Percentiles rank a stretch among this genome's conserved stretches.
Conservation (phyloP, 2,329 filamentous ascomycete genomes). For the Xylariaceae sp. region DNA sequence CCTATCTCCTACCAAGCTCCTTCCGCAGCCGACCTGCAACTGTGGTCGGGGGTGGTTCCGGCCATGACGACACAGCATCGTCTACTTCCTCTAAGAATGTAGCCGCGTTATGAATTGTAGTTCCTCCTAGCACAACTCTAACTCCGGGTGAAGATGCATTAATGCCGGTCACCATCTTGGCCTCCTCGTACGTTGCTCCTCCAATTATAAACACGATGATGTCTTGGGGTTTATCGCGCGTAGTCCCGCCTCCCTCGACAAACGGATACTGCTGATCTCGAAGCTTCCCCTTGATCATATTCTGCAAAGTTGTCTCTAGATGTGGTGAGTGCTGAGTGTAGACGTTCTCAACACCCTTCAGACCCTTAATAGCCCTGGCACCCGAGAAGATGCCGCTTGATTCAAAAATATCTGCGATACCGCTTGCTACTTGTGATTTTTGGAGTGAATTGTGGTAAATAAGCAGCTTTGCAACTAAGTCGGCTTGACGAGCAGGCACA, state of each 20-base stretch:
- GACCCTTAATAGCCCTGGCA: conserved; percentile 86
- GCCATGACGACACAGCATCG: conserved; percentile 86
- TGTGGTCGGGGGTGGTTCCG: conserved; percentile 67
- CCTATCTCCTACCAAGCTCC: conserved; percentile 61
- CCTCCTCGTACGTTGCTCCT: conserved; percentile 94
- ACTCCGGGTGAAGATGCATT: conserved; percentile 91
- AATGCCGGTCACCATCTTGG: conserved; percentile 92
- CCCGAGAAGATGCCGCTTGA: conserved; percentile 89
- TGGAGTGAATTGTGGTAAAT: conserved; percentile 88
- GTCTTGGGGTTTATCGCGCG: conserved; percentile 94
- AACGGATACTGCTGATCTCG: conserved; percentile 91
- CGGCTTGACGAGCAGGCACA: conserved; percentile 75
- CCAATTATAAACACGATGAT: conserved; percentile 94
- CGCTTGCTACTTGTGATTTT: conserved; percentile 73
- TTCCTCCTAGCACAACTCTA: conserved; percentile 87
- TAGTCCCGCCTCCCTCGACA: conserved; percentile 84
- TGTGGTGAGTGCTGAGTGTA: conserved; percentile 96
- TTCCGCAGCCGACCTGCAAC: conserved; percentile 66
- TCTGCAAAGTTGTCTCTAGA: conserved; percentile 85
- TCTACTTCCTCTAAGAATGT: conserved; percentile 92
- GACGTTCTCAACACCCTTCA: conserved; percentile 98
- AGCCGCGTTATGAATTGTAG: conserved; percentile 83
- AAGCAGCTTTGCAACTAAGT: conserved; percentile 81
- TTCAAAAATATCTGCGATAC: conserved; percentile 91
- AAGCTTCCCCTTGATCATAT: conserved; percentile 88